Evolutionary conservation across 192 early-diverging fungal species (phyloP).

Genomic region (Chytriomyces sp.): DNA sequence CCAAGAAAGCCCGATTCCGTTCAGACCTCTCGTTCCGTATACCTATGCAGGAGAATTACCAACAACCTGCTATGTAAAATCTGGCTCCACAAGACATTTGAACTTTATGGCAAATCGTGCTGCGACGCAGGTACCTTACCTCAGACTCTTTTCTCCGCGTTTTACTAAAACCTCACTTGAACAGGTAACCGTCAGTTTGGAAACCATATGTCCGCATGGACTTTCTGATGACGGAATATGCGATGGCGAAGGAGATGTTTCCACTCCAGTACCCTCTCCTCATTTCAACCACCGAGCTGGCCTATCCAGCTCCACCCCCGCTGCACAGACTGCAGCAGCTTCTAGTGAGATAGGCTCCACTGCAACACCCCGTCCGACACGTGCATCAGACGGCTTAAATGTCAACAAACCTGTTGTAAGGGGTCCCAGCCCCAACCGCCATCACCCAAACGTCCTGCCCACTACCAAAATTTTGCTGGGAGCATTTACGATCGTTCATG

Average conservation of each 20-base stretch:
- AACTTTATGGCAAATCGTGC: slow-evolving; percentile 51
- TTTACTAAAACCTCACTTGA: not conserved
- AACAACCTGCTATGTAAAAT: slow-evolving; percentile 43
- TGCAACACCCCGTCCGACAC: not conserved
- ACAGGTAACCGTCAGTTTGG: slow-evolving; percentile 41
- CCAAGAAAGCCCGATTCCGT: slow-evolving; percentile 48
- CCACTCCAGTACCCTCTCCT: slow-evolving; percentile 24
- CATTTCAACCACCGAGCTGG: not conserved
- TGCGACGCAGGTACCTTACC: not conserved
- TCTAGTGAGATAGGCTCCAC: not conserved
- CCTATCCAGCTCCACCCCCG: not conserved
- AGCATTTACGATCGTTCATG: slow-evolving; percentile 61
- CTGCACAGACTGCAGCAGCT: not conserved
- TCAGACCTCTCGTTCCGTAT: slow-evolving; percentile 64
- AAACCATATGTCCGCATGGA: slow-evolving; percentile 54
- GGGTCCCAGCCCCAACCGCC: slow-evolving; percentile 10
- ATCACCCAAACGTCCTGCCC: slow-evolving; percentile 30
- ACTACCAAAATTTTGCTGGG: slow-evolving; percentile 61
- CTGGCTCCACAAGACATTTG: slow-evolving; percentile 39
- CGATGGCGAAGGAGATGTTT: slow-evolving; percentile 40
- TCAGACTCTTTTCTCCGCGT: not conserved
- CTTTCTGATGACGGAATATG: slow-evolving; percentile 44
- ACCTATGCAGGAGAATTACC: slow-evolving; percentile 62
- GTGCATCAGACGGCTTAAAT: not conserved
- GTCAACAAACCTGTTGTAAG: not conserved